Evolutionary conservation across 495 filamentous ascomycete species (phyloP), one percentile per base, ranked within the genome.

Genomic region (Xylaria telfairii): DNA sequence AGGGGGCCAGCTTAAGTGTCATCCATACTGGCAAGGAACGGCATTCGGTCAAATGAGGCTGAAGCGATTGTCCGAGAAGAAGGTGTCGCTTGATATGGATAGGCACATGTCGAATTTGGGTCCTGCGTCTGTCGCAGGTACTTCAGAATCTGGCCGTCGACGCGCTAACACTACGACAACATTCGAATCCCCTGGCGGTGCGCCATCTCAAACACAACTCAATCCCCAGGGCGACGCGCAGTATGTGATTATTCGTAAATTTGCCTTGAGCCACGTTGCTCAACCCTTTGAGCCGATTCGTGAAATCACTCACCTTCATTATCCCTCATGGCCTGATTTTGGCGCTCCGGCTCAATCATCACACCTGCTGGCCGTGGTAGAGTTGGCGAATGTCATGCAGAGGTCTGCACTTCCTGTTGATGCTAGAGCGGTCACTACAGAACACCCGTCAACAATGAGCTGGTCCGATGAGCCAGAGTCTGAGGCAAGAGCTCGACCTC

Each of bases 291-390:
- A 88, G 54, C 93, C 93, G 2, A 90, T 97, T 53, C 91, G 96
- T 30, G 94, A 98, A 80, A 93, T 99, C 75, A 97, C 94, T 0
- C 96, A 99, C 69, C 85, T 99, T 2, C 96, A 99, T 70, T 98
- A 97, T 75, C 90, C 93, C 10, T 90, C 89, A 17, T 99, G 96
- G 96, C 96, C 96, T 1, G 96, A 99, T 78, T 97, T 98, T 76
- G 96, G 96, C 44, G 91, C 95, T 0, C 96, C 95, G 0, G 95
- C 96, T 7, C 92, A 95, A 69, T 93, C 96, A 3, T 86, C 87
- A 9, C 93, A 99, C 75, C 86, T 99, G 1, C 85, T 99, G 2
- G 91, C 90, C 10, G 81, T 99, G 21, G 92, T 98, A 64, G 94
- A 97, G 81, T 89, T 96, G 49, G 92, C 91, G 71, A 93, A 95